Evolutionary conservation across 129 eudicot genomes (phyloP).

Genomic region (sunflower (Helianthus annuus)): DNA sequence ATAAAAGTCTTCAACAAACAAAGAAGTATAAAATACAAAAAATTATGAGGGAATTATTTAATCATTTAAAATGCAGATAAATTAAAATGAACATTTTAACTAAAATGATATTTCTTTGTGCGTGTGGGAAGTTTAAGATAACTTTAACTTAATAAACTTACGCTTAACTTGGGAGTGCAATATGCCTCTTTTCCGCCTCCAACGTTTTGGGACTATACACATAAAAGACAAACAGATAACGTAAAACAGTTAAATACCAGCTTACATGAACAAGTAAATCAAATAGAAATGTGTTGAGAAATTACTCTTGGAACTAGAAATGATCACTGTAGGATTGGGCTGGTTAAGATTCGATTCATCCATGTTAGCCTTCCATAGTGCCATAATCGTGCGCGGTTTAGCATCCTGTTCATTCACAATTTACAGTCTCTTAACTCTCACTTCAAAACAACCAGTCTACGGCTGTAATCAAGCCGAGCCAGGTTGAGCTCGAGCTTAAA

Average conservation of each 20-base stretch:
- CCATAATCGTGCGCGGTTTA: slow-evolving; percentile 65
- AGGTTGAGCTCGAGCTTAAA: no score
- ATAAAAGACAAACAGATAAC: slow-evolving; percentile 41
- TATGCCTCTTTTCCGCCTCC: slow-evolving; percentile 76
- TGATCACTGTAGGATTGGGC: slow-evolving; percentile 71
- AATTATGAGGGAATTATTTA: background rate
- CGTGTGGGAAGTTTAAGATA: slow-evolving; percentile 17
- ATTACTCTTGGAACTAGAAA: slow-evolving; percentile 71
- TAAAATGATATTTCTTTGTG: background rate
- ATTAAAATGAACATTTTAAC: background rate
- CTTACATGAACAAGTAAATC: slow-evolving; percentile 27
- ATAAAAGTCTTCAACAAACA: slow-evolving; percentile 9
- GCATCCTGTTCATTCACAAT: slow-evolving; percentile 63
- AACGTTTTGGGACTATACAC: slow-evolving; percentile 78
- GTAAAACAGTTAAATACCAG: slow-evolving; percentile 2
- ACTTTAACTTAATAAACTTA: slow-evolving; percentile 51
- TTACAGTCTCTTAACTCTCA: background rate
- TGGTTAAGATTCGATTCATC: slow-evolving; percentile 75
- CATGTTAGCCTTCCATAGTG: slow-evolving; percentile 86
- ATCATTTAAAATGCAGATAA: background rate
- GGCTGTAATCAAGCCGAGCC: no score
- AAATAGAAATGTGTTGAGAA: slow-evolving; percentile 25
- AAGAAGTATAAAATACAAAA: background rate
- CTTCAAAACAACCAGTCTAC: no score
- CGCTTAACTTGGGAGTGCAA: slow-evolving; percentile 68